Evolutionary conservation across 192 early-diverging fungal species (phyloP), one percentile per base, ranked within the genome.

Genomic region (Coemansia asiatica): DNA sequence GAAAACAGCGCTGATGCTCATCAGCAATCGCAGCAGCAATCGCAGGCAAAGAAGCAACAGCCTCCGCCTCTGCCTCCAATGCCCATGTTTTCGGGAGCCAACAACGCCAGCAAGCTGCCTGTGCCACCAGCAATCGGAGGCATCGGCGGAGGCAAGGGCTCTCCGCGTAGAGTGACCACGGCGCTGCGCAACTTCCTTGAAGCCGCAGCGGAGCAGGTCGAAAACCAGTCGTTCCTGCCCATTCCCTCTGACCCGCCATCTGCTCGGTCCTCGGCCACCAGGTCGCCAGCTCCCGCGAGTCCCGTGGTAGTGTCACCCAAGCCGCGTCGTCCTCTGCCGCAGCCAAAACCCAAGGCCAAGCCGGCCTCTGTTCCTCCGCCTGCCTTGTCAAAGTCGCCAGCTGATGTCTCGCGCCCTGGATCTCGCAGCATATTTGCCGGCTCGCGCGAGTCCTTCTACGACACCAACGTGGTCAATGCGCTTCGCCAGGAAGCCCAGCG

Each of bases 101-200:
- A 40, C 31, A 58, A 54, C 25, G 28, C 48, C 44, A 16, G 36
- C 18, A 8, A 18, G n/a, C 67, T 64, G 22, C 65, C 68, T 28
- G 56, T 27, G 51, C 72, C 63, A 19, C 46, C 50, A 25, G 40
- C 23, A 8, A 40, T 46, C 15, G 13, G 40, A 25, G 49, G 63
- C 4, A 35, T 48, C 31, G 49, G 63, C 8, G 33, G 55, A 57
- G n/a, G 40, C 40, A 44, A 44, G 19, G 38, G 46, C 2, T 44
- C 35, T 21, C 74, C 79, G 22, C 73, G 67, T 9, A 47, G 64
- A 0, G 70, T 81, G 48, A 76, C 74, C 31, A 70, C 74, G 18
- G 80, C 80, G 1, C 31, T 82, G 68, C 74, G 80, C 54, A 74
- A 71, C 64, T 82, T 82, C 56, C 63, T 82, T 27, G 80, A 82